These are phyloP conservation scores for Arachis hypogaea DNA, from an alignment of 306 rosid genomes.

Conservation along the genomic window DNA sequence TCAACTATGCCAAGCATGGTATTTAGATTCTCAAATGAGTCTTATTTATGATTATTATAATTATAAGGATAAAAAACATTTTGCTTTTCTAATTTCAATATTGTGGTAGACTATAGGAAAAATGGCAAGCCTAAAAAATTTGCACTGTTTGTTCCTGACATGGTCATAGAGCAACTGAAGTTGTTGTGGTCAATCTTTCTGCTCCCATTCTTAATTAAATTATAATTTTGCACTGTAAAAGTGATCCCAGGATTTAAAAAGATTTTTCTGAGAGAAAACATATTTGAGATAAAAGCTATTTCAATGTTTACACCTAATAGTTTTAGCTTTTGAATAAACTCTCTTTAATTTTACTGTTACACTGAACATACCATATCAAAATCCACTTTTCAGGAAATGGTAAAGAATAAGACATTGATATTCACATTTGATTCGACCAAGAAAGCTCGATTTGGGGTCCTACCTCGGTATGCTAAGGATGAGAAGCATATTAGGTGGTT, in stretches of 20 bases:
- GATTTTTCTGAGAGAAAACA: not conserved
- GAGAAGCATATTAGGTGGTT: slow-evolving; percentile 87
- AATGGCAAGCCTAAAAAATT: not conserved
- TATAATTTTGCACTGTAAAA: not conserved
- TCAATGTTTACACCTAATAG: not conserved
- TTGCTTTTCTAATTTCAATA: not conserved
- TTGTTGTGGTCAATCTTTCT: not conserved
- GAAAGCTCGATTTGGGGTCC: slow-evolving; percentile 91
- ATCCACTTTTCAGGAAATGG: slow-evolving; percentile 80
- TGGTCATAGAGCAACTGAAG: not conserved
- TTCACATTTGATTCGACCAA: slow-evolving; percentile 81
- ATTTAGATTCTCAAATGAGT: not conserved
- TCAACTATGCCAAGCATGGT: slow-evolving; percentile 17
- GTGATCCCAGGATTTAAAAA: not conserved
- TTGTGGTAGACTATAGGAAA: not conserved
- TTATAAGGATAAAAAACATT: not conserved
- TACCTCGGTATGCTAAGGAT: slow-evolving; percentile 91
- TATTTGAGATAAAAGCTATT: slow-evolving; percentile 4
- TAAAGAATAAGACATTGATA: slow-evolving; percentile 76
- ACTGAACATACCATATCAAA: not conserved
- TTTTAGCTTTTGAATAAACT: not conserved
- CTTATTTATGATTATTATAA: not conserved
- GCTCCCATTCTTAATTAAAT: not conserved
- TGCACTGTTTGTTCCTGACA: not conserved
- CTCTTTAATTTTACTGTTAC: slow-evolving; percentile 13